These are phyloP conservation scores for Agapanthus africanus DNA, from an alignment of 106 monocot species.

Conservation along the genomic window DNA sequence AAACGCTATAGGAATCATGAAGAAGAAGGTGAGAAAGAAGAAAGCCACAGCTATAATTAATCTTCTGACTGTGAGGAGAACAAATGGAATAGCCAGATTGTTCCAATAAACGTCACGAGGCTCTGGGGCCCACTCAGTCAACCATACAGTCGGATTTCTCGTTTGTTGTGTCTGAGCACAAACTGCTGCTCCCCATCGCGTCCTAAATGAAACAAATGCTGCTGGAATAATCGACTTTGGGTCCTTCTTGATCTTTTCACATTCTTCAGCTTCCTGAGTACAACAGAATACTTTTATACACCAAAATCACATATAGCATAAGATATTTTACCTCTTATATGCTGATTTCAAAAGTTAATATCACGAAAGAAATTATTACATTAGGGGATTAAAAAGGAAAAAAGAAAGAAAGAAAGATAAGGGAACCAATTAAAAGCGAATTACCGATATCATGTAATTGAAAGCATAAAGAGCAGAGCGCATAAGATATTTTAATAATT, in stretches of 20 bases:
- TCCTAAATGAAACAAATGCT: conserved; percentile 72
- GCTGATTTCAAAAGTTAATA: too few species aligned
- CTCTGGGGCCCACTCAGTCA: conserved; percentile 80
- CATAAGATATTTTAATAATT: too few species aligned
- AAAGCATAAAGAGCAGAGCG: too few species aligned
- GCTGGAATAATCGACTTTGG: conserved; percentile 52
- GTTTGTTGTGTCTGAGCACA: conserved; percentile 84
- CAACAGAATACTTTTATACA: too few species aligned
- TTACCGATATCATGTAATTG: too few species aligned
- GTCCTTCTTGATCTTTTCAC: conserved; percentile 42
- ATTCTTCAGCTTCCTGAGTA: conserved; percentile 44
- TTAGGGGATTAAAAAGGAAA: neutral
- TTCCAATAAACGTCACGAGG: conserved; percentile 77
- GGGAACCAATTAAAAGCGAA: too few species aligned
- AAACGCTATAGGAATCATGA: conserved; percentile 62
- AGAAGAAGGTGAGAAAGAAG: conserved; percentile 83
- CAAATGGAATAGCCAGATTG: conserved; percentile 66
- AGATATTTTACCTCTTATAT: too few species aligned
- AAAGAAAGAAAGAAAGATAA: neutral
- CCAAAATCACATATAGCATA: too few species aligned
- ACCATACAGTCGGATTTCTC: conserved; percentile 62
- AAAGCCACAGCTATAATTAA: conserved; percentile 47
- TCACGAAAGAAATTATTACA: too few species aligned
- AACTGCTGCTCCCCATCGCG: conserved; percentile 71
- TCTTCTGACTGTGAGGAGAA: conserved; percentile 46